Conservation (phyloP, 2,329 filamentous ascomycete genomes). For the Diaporthe amygdali region DNA sequence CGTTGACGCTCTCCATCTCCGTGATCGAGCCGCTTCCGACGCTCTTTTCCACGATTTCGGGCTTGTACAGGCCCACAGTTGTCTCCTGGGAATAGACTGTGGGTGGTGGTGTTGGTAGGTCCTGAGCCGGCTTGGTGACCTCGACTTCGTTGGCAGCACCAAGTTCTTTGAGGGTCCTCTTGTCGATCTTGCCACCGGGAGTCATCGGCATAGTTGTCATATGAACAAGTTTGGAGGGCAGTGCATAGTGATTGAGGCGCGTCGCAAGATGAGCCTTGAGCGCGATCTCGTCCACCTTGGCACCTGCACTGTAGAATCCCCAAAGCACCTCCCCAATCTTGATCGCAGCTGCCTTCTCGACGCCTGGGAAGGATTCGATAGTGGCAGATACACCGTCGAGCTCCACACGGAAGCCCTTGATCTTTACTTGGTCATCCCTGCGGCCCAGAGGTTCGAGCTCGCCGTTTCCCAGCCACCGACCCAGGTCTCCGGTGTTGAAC, state of each 20-base stretch:
- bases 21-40: slow-evolving; percentile 31
- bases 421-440: slow-evolving; percentile 66
- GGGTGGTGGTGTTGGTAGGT: slow-evolving; percentile 22
- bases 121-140: slow-evolving; percentile 25
- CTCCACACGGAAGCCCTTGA: slow-evolving; percentile 67
- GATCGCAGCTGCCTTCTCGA: slow-evolving; percentile 53
- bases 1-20: slow-evolving; percentile 29
- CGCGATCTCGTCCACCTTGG: slow-evolving; percentile 38
- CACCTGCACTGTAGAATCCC: slow-evolving; percentile 51
- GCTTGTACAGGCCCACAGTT: not conserved
- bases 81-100: not conserved
- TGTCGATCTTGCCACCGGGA: slow-evolving; percentile 62
- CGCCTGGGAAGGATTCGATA: slow-evolving; percentile 49
- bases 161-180: slow-evolving; percentile 44
- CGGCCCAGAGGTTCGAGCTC: slow-evolving; percentile 60
- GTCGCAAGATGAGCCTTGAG: slow-evolving; percentile 46
- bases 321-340: slow-evolving; percentile 53
- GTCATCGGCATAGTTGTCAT: slow-evolving; percentile 54
- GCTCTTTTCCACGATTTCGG: slow-evolving; percentile 28
- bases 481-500: slow-evolving; percentile 67
- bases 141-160: not conserved
- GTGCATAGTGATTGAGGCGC: slow-evolving; percentile 59
- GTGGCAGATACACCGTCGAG: slow-evolving; percentile 62
- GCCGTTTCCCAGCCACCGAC: slow-evolving; percentile 58
- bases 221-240: slow-evolving; percentile 51